These are phyloP conservation scores for Trichoderma gracile DNA, from an alignment of 2,329 filamentous ascomycete genomes.

Conservation along the genomic window DNA sequence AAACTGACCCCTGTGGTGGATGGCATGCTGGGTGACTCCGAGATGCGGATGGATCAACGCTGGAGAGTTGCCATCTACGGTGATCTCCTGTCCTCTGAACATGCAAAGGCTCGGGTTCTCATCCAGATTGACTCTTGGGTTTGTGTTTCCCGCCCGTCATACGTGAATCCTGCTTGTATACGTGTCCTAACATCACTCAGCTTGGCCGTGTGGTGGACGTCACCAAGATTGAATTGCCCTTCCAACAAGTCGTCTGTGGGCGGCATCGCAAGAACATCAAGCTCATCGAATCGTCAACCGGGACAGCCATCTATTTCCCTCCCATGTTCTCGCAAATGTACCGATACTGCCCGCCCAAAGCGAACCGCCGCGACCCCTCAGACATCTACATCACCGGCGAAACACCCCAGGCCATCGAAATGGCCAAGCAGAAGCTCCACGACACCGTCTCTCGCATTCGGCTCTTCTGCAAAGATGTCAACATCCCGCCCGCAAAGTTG, in stretches of 20 bases:
- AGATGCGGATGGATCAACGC: slow-evolving; percentile 84
- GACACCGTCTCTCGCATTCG: slow-evolving; percentile 80
- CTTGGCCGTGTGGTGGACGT: slow-evolving; percentile 74
- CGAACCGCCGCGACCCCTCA: slow-evolving; percentile 77
- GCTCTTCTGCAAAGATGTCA: slow-evolving; percentile 87
- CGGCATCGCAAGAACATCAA: slow-evolving; percentile 97
- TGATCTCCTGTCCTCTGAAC: slow-evolving; percentile 91
- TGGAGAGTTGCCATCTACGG: slow-evolving; percentile 94
- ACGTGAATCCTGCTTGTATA: not conserved
- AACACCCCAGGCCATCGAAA: slow-evolving; percentile 76
- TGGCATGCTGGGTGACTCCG: slow-evolving; percentile 72
- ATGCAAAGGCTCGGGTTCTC: slow-evolving; percentile 92
- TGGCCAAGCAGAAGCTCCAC: slow-evolving; percentile 88
- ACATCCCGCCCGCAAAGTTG: slow-evolving; percentile 87
- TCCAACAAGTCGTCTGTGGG: slow-evolving; percentile 91
- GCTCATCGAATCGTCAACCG: slow-evolving; percentile 90
- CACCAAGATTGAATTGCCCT: slow-evolving; percentile 78
- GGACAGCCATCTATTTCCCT: slow-evolving; percentile 97
- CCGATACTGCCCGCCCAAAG: slow-evolving; percentile 81
- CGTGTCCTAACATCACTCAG: slow-evolving; percentile 43
- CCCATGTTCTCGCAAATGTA: slow-evolving; percentile 91
- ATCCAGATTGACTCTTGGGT: slow-evolving; percentile 97
- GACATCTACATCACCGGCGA: slow-evolving; percentile 96
- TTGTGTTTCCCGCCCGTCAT: slow-evolving; percentile 31
- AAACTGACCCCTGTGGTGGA: slow-evolving; percentile 79